Evolutionary conservation across 2,329 filamentous ascomycete species (phyloP).

Genomic region (Botryotinia convoluta): DNA sequence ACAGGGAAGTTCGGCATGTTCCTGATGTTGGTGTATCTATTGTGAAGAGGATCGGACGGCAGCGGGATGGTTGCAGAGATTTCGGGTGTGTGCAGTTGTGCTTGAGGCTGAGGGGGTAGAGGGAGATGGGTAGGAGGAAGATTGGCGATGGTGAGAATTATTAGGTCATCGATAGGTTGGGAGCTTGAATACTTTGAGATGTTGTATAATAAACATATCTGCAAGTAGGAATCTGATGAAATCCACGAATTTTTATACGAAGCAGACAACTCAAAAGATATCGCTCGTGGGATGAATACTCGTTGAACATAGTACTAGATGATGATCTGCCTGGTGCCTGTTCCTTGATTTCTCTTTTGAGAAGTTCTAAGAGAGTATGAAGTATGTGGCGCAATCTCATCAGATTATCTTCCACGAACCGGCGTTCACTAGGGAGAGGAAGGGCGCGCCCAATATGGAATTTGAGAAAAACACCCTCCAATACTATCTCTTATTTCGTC

Average conservation of each 20-base stretch:
- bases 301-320: not conserved
- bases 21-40: conserved; percentile 8
- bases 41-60: conserved; percentile 16
- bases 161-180: not conserved
- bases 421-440: not conserved
- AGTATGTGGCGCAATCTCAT: conserved; percentile 9
- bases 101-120: not conserved
- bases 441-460: not conserved
- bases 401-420: not conserved
- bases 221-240: not conserved
- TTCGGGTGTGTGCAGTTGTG: conserved; percentile 13
- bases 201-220: not conserved
- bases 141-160: not conserved
- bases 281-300: not conserved
- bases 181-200: not conserved
- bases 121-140: not conserved
- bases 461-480: not conserved
- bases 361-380: not conserved
- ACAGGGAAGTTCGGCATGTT: conserved; percentile 19
- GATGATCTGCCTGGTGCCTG: not conserved
- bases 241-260: not conserved
- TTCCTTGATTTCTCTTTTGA: not conserved
- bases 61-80: conserved; percentile 4
- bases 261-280: not conserved
- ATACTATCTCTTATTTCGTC: not conserved